Evolutionary conservation across 345 rosid species (phyloP).

Genomic region (Crucihimalaya himalaica): DNA sequence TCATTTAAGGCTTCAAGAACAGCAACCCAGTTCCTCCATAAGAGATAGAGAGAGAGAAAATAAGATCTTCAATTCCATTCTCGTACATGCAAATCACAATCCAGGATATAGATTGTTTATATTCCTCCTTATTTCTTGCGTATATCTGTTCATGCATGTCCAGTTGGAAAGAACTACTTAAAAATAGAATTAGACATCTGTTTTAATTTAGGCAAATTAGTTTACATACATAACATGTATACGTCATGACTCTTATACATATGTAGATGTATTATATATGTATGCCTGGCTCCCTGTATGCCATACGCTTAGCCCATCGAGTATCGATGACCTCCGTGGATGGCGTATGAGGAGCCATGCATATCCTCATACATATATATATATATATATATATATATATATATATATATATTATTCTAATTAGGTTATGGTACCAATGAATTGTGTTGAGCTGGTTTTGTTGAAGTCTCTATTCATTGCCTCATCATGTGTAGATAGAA

Average conservation of each 20-base stretch:
- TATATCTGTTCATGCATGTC: constrained; percentile 30
- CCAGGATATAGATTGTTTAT: constrained; percentile 17
- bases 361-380: constrained; percentile 44
- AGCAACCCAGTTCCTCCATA: constrained; percentile 14
- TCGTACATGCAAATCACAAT: constrained; percentile 32
- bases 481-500: not conserved
- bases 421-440: constrained; percentile 14
- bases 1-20: constrained; percentile 32
- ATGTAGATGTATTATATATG: constrained; percentile 26
- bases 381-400: constrained; percentile 3
- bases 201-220: constrained; percentile 16
- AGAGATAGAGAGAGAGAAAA: constrained; percentile 19
- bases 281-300: constrained; percentile 99
- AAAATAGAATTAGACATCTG: constrained; percentile 7
- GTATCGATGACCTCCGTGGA: constrained; percentile 75
- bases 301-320: constrained; percentile 76
- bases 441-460: constrained; percentile 16
- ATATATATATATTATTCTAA: not conserved
- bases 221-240: constrained; percentile 22
- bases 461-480: constrained; percentile 7
- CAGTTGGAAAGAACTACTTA: constrained; percentile 21
- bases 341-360: constrained; percentile 99
- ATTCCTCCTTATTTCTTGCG: constrained; percentile 18
- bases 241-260: not conserved
- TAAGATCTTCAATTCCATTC: constrained; percentile 26